These are phyloP conservation scores for Gautieria morchelliformis DNA, from an alignment of 768 basidiomycete genomes.

Conservation along the genomic window DNA sequence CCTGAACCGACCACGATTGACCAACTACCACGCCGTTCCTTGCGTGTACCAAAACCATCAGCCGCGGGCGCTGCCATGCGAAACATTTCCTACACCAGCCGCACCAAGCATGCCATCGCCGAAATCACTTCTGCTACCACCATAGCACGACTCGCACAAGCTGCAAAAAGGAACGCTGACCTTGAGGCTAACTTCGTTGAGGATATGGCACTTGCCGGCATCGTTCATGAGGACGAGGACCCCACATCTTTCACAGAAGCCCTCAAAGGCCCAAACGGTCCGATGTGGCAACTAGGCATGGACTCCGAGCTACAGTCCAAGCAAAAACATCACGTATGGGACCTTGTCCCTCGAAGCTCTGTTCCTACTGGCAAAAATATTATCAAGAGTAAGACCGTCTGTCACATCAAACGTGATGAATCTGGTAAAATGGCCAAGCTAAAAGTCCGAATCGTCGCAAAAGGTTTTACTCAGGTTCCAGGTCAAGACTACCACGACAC, in stretches of 20 bases:
- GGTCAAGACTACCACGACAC: too few relatives aligned
- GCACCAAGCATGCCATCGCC: background rate
- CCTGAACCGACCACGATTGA: background rate
- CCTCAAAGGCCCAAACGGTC: slow-evolving; percentile 10
- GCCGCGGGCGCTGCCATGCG: background rate
- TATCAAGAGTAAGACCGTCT: slow-evolving; percentile 17
- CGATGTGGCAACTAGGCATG: slow-evolving; percentile 2
- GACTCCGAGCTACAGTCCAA: too few relatives aligned
- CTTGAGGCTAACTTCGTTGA: slow-evolving; percentile 7
- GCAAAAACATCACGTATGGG: too few relatives aligned
- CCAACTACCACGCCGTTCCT: background rate
- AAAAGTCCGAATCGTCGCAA: too few relatives aligned
- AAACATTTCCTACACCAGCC: background rate
- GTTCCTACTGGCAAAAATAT: slow-evolving; percentile 11
- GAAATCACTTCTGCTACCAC: background rate
- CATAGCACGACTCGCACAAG: background rate
- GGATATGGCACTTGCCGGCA: slow-evolving; percentile 9
- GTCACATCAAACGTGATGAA: too few relatives aligned
- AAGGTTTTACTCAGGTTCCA: too few relatives aligned
- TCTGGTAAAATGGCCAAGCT: too few relatives aligned
- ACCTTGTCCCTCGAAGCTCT: too few relatives aligned
- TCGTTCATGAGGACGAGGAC: slow-evolving; percentile 15
- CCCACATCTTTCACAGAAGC: slow-evolving; percentile 13
- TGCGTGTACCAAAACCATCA: background rate
- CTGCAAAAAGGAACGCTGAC: background rate